A percentile compares a stretch with the other conserved stretches of the same genome.
Evolutionary conservation across 768 basidiomycete genomes (phyloP).

Genomic region (Cyclocybe aegerita): DNA sequence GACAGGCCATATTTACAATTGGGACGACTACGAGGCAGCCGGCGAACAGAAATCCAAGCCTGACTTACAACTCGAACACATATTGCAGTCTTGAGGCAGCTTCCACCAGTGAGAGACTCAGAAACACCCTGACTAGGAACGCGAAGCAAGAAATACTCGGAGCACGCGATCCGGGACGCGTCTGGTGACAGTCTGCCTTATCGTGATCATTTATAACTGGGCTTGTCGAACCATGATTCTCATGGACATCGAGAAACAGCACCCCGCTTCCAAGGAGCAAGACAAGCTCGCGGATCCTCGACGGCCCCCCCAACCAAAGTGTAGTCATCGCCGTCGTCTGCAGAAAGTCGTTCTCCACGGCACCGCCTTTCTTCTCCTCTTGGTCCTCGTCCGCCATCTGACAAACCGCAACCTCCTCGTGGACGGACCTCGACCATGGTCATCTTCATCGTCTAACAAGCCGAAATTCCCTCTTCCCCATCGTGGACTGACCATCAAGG

Average conservation of each 20-base stretch:
- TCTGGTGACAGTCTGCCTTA: not conserved
- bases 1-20: too few relatives aligned
- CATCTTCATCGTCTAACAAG: not conserved
- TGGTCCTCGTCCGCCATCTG: conserved; percentile 3
- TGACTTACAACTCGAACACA: too few relatives aligned
- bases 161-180: too few relatives aligned
- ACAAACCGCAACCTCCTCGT: not conserved
- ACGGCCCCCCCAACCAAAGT: not conserved
- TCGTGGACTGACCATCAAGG: conserved; percentile 17
- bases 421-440: conserved; percentile 1
- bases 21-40: too few relatives aligned
- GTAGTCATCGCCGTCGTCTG: not conserved
- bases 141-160: too few relatives aligned
- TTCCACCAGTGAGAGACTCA: too few relatives aligned
- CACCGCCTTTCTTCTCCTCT: conserved; percentile 4
- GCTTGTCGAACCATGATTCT: conserved; percentile 8
- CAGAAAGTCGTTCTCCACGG: conserved; percentile 1
- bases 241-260: conserved; percentile 27
- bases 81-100: too few relatives aligned
- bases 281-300: not conserved
- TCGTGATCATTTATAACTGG: not conserved
- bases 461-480: conserved; percentile 14
- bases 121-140: too few relatives aligned
- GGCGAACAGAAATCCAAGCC: too few relatives aligned
- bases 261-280: conserved; percentile 8